Evolutionary conservation across 1,284 basidiomycete genomes (phyloP).

Genomic region (Anthracocystis walkeri): DNA sequence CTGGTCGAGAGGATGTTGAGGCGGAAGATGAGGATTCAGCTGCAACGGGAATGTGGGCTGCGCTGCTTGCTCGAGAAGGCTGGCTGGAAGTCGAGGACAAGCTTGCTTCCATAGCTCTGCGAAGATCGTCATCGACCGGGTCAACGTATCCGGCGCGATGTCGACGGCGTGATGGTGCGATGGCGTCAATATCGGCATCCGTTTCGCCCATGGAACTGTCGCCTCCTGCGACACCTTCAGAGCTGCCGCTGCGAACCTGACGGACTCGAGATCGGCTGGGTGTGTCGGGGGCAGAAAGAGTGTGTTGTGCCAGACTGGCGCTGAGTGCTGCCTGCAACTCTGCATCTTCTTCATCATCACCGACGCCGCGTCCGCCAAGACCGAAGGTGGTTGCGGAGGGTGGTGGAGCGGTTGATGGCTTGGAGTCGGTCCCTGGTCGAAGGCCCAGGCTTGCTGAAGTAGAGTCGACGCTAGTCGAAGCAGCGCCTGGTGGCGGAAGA

Average conservation of each 20-base stretch:
- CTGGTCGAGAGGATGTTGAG: slow-evolving; percentile 25
- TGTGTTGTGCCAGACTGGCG: slow-evolving; percentile 49
- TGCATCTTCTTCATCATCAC: slow-evolving; percentile 36
- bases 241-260: slow-evolving; percentile 27
- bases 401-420: slow-evolving; percentile 3
- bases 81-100: slow-evolving; percentile 18
- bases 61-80: slow-evolving; percentile 25
- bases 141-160: slow-evolving; percentile 25
- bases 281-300: slow-evolving; percentile 13
- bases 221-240: slow-evolving; percentile 12
- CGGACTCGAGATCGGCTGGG: slow-evolving; percentile 44
- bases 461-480: neutral
- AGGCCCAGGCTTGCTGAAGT: slow-evolving; percentile 27
- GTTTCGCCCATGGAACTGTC: slow-evolving; percentile 42
- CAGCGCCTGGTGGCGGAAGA: slow-evolving; percentile 44
- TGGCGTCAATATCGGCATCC: slow-evolving; percentile 62
- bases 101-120: slow-evolving; percentile 50
- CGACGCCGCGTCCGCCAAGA: slow-evolving; percentile 4
- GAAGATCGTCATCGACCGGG: slow-evolving; percentile 46
- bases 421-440: slow-evolving; percentile 17
- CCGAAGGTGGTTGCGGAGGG: slow-evolving; percentile 15
- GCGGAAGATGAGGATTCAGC: slow-evolving; percentile 16
- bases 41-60: slow-evolving; percentile 1
- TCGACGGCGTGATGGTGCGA: slow-evolving; percentile 52
- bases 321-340: slow-evolving; percentile 63